Conservation (phyloP, 148 eudicot genomes). For the Camellia lanceoleosa region DNA sequence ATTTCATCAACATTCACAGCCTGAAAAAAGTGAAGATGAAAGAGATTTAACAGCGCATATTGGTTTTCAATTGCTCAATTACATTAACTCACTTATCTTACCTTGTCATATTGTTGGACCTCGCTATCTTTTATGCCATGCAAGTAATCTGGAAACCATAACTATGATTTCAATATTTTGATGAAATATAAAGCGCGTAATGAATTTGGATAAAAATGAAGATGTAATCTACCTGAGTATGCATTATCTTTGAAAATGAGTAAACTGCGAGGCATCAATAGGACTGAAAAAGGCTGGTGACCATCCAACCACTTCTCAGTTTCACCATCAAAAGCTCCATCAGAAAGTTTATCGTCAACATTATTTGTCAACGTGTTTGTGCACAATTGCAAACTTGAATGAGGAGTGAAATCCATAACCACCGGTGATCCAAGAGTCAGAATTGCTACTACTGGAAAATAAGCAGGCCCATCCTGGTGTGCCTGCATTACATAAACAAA, state of each 20-base stretch:
- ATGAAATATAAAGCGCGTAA: neutral
- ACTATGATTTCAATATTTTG: conserved; percentile 2
- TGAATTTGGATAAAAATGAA: neutral
- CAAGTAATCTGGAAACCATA: conserved; percentile 57
- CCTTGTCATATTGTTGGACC: conserved; percentile 53
- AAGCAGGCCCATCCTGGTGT: conserved; percentile 97
- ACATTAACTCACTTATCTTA: conserved; percentile 24
- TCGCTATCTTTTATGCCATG: conserved; percentile 81
- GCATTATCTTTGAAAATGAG: conserved; percentile 83
- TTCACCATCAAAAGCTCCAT: conserved; percentile 9
- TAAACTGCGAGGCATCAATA: conserved; percentile 83
- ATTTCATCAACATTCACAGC: conserved; percentile 46
- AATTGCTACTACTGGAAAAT: conserved; percentile 88
- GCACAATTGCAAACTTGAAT: conserved; percentile 40
- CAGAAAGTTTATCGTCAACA: conserved; percentile 18
- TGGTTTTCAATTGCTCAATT: neutral
- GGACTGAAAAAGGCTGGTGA: conserved; percentile 55
- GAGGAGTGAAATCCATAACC: conserved; percentile 88
- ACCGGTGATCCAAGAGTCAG: conserved; percentile 82
- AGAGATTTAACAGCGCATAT: neutral
- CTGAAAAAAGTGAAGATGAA: conserved; percentile 32
- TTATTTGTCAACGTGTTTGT: conserved; percentile 22
- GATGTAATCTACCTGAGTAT: conserved; percentile 54
- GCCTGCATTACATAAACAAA: conserved; percentile 42
- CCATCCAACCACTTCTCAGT: conserved; percentile 9